These are phyloP conservation scores for Gracilariopsis chorda DNA, from an alignment of 23 red algal genomes.

Conservation along the genomic window DNA sequence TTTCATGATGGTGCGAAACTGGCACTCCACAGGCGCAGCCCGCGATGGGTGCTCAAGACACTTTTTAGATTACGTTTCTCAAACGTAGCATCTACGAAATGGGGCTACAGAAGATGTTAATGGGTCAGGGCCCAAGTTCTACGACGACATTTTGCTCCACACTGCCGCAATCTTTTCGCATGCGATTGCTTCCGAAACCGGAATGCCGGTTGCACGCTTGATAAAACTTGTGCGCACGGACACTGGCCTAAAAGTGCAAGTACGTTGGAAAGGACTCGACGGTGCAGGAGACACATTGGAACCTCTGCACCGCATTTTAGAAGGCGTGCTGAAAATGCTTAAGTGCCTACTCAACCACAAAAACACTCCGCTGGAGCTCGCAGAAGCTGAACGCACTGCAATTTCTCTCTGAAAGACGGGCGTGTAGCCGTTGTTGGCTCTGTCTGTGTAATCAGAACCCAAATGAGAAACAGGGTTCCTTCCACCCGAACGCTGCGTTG, in stretches of 20 bases:
- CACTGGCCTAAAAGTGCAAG: not conserved
- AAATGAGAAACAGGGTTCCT: too few species aligned
- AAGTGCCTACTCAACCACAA: not conserved
- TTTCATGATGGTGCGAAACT: not conserved
- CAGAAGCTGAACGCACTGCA: not conserved
- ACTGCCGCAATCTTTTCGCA: not conserved
- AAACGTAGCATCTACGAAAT: not conserved
- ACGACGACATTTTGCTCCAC: not conserved
- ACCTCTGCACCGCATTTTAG: too few species aligned
- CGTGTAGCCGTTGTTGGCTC: too few species aligned
- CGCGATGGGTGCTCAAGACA: not conserved
- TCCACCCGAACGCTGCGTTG: too few species aligned
- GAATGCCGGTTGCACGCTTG: not conserved
- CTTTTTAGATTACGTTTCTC: not conserved
- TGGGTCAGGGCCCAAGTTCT: not conserved
- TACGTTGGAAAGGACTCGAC: not conserved
- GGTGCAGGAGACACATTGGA: not conserved
- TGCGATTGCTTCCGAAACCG: not conserved
- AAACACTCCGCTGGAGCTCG: not conserved
- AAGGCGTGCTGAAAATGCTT: not conserved
- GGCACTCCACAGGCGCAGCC: not conserved
- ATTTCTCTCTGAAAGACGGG: not conserved
- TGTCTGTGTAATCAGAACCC: too few species aligned
- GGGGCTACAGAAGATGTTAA: not conserved
- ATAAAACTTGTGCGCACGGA: not conserved